phyloP scores from a whole-genome alignment of 1,139 yeast genomes.

The Debaryomyces singareniensis region DNA sequence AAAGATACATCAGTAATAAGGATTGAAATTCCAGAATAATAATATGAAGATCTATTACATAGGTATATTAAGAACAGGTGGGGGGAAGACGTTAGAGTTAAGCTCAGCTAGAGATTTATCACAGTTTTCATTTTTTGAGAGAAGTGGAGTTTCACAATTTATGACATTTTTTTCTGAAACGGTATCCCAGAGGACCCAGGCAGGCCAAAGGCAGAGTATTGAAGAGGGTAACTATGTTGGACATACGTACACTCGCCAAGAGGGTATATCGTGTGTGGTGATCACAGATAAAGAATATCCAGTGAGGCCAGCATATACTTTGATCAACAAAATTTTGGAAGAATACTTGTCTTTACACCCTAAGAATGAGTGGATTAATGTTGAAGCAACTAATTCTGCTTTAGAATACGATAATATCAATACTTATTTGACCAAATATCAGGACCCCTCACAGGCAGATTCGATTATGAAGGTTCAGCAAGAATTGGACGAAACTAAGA shows the following conservation, averaged over 20 bases:
- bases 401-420: slow-evolving; percentile 61
- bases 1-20: neutral
- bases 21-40: neutral
- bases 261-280: slow-evolving; percentile 89
- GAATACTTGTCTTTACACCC: slow-evolving; percentile 87
- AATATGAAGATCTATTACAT: slow-evolving; percentile 85
- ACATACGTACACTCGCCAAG: slow-evolving; percentile 84
- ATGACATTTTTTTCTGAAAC: slow-evolving; percentile 93
- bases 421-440: slow-evolving; percentile 73
- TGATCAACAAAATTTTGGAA: slow-evolving; percentile 84
- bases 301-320: slow-evolving; percentile 92
- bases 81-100: slow-evolving; percentile 65
- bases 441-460: slow-evolving; percentile 96
- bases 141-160: slow-evolving; percentile 73
- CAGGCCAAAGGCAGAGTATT: slow-evolving; percentile 91
- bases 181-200: slow-evolving; percentile 77
- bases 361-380: slow-evolving; percentile 56
- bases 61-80: slow-evolving; percentile 66
- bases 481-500: slow-evolving; percentile 95
- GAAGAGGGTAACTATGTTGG: slow-evolving; percentile 91
- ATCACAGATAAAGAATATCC: slow-evolving; percentile 96
- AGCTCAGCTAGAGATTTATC: slow-evolving; percentile 76
- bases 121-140: slow-evolving; percentile 83
- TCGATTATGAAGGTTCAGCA: slow-evolving; percentile 96
- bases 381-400: slow-evolving; percentile 41